Evolutionary conservation across 805 yeast genomes (phyloP).

Genomic region (Debaryomyces maramus): DNA sequence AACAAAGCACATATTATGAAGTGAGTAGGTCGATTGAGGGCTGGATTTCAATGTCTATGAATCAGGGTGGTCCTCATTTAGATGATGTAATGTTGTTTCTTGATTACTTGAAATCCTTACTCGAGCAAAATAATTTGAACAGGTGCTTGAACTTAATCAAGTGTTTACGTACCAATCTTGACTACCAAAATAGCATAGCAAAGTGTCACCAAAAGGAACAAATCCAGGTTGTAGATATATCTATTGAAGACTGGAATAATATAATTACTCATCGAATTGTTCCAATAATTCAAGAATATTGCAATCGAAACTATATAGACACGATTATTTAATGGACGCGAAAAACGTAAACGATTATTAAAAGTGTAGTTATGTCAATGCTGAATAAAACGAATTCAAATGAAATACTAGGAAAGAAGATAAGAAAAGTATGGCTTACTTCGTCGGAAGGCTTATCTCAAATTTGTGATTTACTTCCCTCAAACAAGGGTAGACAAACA

Average conservation of each 20-base stretch:
- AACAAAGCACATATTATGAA: conserved; percentile 9
- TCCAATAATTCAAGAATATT: conserved; percentile 8
- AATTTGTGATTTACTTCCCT: conserved; percentile 47
- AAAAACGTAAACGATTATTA: background rate
- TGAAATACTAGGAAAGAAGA: background rate
- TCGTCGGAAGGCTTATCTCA: conserved; percentile 17
- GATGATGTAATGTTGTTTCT: conserved; percentile 28
- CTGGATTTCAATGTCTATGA: conserved; percentile 28
- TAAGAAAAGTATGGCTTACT: conserved; percentile 21
- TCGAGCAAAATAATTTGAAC: conserved; percentile 14
- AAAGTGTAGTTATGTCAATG: background rate
- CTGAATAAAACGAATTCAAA: background rate
- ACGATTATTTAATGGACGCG: conserved; percentile 5
- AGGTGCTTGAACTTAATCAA: conserved; percentile 19
- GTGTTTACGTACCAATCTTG: conserved; percentile 11
- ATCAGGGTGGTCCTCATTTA: conserved; percentile 35
- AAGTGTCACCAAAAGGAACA: background rate
- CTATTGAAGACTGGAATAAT: conserved; percentile 10
- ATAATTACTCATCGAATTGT: conserved; percentile 3
- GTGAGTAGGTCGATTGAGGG: conserved; percentile 19
- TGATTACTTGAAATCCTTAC: conserved; percentile 19
- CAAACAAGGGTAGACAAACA: conserved; percentile 53
- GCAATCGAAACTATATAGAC: conserved; percentile 7
- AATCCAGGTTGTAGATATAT: background rate
- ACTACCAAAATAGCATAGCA: conserved; percentile 6